These are phyloP conservation scores for Casaregolazyma suthepensis DNA, from an alignment of 1,139 yeast species.

Conservation along the genomic window DNA sequence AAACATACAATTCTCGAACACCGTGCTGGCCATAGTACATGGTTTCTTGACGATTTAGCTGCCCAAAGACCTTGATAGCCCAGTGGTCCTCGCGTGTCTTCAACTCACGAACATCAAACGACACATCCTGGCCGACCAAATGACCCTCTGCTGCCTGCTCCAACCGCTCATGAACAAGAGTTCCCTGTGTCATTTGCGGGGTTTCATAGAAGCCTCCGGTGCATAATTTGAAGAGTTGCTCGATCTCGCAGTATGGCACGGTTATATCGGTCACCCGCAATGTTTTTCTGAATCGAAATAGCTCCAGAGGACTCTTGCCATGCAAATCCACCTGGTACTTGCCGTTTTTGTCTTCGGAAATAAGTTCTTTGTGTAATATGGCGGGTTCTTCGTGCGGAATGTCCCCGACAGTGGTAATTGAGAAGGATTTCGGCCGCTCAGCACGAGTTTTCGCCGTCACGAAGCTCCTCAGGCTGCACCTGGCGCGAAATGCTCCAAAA, in stretches of 20 bases:
- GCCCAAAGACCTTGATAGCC: constrained; percentile 17
- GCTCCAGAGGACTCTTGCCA: constrained; percentile 12
- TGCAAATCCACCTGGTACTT: constrained; percentile 3
- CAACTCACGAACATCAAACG: constrained; percentile 7
- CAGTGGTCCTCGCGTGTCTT: constrained; percentile 16
- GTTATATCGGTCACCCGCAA: constrained; percentile 27
- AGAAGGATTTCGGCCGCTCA: not conserved
- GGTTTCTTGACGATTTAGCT: constrained; percentile 6
- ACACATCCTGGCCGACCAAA: constrained; percentile 8
- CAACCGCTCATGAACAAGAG: constrained; percentile 25
- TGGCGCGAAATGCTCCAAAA: not conserved
- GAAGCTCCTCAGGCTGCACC: not conserved
- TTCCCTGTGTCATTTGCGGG: constrained; percentile 25
- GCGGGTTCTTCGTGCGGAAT: not conserved
- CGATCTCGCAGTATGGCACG: constrained; percentile 27
- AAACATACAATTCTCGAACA: constrained; percentile 31
- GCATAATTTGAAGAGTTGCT: constrained; percentile 19
- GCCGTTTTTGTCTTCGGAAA: constrained; percentile 7
- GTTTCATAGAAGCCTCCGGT: constrained; percentile 10
- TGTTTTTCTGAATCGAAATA: constrained; percentile 16
- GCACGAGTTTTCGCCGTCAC: not conserved
- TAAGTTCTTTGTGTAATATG: not conserved
- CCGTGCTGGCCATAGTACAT: constrained; percentile 10
- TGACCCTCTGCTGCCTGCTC: constrained; percentile 20
- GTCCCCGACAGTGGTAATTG: not conserved